phyloP scores from a whole-genome alignment of 2,329 filamentous ascomycete genomes.

The Simplicillium aogashimaense region DNA sequence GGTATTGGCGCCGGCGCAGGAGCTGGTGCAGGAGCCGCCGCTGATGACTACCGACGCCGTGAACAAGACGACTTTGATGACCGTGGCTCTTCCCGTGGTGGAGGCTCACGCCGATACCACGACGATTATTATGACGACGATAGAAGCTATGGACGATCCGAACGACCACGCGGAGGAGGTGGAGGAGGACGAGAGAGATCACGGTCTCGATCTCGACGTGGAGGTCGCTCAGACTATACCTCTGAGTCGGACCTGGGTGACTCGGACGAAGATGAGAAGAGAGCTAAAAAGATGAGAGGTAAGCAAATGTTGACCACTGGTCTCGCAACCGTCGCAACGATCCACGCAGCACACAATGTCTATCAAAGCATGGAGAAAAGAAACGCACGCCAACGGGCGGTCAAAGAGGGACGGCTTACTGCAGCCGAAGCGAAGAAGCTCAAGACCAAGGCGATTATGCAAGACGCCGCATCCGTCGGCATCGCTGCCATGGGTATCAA shows the following conservation, averaged over 20 bases:
- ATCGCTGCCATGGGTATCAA: conserved; percentile 49
- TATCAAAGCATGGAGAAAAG: conserved; percentile 50
- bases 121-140: conserved; percentile 37
- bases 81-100: conserved; percentile 16
- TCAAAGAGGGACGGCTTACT: conserved; percentile 42
- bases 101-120: conserved; percentile 27
- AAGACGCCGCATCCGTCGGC: conserved; percentile 49
- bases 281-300: conserved; percentile 48
- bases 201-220: conserved; percentile 1
- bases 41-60: conserved; percentile 27
- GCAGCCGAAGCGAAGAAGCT: conserved; percentile 42
- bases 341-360: conserved; percentile 49
- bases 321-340: conserved; percentile 47
- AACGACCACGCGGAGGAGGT: conserved; percentile 22
- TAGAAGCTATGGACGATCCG: conserved; percentile 25
- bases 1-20: conserved; percentile 44
- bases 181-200: conserved; percentile 2
- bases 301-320: conserved; percentile 50
- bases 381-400: conserved; percentile 40
- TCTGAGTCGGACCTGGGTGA: conserved; percentile 47
- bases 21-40: conserved; percentile 28
- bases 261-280: conserved; percentile 46
- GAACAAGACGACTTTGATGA: conserved; percentile 35
- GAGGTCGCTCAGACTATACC: conserved; percentile 30
- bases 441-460: conserved; percentile 45